These are phyloP conservation scores for Pueraria montana DNA, from an alignment of 306 rosid genomes.

Conservation along the genomic window DNA sequence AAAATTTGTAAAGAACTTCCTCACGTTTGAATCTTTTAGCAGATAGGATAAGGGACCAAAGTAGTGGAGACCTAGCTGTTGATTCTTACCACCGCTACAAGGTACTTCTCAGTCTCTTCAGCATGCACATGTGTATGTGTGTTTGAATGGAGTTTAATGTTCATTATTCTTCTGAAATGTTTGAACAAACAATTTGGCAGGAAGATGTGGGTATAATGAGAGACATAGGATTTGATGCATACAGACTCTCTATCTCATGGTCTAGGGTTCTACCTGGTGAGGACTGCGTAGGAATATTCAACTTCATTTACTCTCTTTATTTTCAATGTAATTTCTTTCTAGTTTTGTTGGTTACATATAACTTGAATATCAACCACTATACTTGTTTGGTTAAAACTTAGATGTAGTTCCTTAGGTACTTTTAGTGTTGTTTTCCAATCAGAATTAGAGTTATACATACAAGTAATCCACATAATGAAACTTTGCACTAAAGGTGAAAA, in stretches of 20 bases:
- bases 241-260: slow-evolving; percentile 72
- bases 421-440: no score
- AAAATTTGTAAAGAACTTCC: not conserved
- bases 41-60: slow-evolving; percentile 56
- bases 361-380: not conserved
- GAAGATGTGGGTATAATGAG: slow-evolving; percentile 57
- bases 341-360: not conserved
- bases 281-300: slow-evolving; percentile 36
- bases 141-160: not conserved
- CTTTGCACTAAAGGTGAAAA: no score
- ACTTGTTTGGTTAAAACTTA: no score
- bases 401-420: no score
- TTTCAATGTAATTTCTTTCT: not conserved
- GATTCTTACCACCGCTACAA: slow-evolving; percentile 63
- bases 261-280: slow-evolving; percentile 64
- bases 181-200: slow-evolving; percentile 45
- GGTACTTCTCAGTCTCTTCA: slow-evolving; percentile 38
- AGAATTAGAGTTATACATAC: no score
- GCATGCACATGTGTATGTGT: not conserved
- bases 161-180: slow-evolving; percentile 17
- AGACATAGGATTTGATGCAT: slow-evolving; percentile 57
- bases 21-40: slow-evolving; percentile 20
- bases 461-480: no score
- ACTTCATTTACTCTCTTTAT: slow-evolving; percentile 2
- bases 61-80: slow-evolving; percentile 54